These are phyloP conservation scores for Sphaerulina musiva DNA, from an alignment of 2,329 filamentous ascomycete species.

Conservation along the genomic window DNA sequence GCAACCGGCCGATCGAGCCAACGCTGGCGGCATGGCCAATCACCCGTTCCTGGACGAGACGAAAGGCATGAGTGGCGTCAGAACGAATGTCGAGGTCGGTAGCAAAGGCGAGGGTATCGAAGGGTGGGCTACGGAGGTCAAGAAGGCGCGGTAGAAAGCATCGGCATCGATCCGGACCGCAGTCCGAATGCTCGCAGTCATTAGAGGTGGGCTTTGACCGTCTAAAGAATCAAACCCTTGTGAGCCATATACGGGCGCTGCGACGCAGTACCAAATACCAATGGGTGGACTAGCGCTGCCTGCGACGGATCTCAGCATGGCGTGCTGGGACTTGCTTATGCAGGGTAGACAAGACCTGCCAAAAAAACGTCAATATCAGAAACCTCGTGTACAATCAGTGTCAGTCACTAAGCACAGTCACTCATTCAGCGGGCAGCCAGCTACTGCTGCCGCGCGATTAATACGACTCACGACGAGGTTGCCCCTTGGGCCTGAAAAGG, in stretches of 20 bases:
- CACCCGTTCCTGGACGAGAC: slow-evolving; percentile 79
- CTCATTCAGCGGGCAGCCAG: neutral
- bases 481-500: too few relatives aligned
- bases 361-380: neutral
- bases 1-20: slow-evolving; percentile 79
- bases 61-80: slow-evolving; percentile 76
- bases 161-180: neutral
- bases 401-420: neutral
- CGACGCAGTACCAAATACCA: neutral
- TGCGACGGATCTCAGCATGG: too few relatives aligned
- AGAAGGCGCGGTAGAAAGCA: slow-evolving; percentile 60
- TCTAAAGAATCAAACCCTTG: neutral
- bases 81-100: slow-evolving; percentile 69
- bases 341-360: neutral
- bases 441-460: too few relatives aligned
- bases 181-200: neutral
- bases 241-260: neutral
- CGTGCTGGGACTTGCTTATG: neutral
- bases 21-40: slow-evolving; percentile 89
- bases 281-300: too few relatives aligned
- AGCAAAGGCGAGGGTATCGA: slow-evolving; percentile 87
- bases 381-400: neutral
- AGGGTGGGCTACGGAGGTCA: slow-evolving; percentile 81
- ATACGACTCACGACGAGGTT: too few relatives aligned
- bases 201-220: slow-evolving; percentile 3